Conservation (phyloP, 148 eudicot species). For the Camellia sinensis region DNA sequence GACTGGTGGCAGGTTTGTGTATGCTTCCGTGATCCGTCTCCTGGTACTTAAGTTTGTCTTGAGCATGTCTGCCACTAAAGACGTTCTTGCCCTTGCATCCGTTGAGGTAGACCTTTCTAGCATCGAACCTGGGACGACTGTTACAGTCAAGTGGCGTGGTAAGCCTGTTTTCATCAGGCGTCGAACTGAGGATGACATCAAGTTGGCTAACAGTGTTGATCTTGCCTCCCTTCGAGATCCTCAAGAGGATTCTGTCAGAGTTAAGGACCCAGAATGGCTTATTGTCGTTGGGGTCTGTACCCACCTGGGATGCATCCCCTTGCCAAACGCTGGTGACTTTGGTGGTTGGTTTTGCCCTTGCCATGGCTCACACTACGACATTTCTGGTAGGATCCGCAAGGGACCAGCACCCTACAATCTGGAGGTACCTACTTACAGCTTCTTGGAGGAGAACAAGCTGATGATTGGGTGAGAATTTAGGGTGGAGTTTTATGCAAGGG, state of each 20-base stretch:
- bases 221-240: conserved; percentile 32
- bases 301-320: conserved; percentile 34
- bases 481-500: not conserved
- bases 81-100: conserved; percentile 42
- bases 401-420: conserved; percentile 31
- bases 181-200: conserved; percentile 33
- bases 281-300: conserved; percentile 36
- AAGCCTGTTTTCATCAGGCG: conserved; percentile 35
- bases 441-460: conserved; percentile 35
- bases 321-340: conserved; percentile 40
- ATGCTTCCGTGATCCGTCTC: conserved; percentile 26
- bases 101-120: conserved; percentile 36
- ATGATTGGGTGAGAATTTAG: conserved; percentile 19
- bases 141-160: conserved; percentile 36
- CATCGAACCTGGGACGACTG: conserved; percentile 35
- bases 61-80: conserved; percentile 42
- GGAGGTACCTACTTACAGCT: conserved; percentile 37
- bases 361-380: conserved; percentile 37
- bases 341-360: conserved; percentile 47
- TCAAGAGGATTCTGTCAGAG: conserved; percentile 32
- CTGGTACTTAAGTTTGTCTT: conserved; percentile 26
- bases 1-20: conserved; percentile 30
- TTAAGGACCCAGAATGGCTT: conserved; percentile 39
- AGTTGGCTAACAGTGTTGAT: conserved; percentile 39
- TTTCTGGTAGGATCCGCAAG: conserved; percentile 39